phyloP scores from a whole-genome alignment of 306 rosid species.

The Senna siamea region DNA sequence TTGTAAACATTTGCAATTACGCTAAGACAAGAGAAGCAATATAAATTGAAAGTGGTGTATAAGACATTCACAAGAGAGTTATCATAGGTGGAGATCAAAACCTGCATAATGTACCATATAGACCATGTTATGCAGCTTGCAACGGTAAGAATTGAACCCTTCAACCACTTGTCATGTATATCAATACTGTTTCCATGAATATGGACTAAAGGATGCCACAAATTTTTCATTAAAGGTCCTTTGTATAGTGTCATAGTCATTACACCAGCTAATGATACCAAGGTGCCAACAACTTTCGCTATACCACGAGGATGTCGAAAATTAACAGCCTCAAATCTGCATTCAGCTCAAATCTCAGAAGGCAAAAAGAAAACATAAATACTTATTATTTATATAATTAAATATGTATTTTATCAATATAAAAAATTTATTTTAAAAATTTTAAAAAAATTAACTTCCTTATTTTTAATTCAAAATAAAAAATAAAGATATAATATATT shows the following conservation, averaged over 20 bases:
- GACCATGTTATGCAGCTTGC: conserved; percentile 78
- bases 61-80: neutral
- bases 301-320: conserved; percentile 54
- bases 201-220: conserved; percentile 62
- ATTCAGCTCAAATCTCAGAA: conserved; percentile 12
- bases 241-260: conserved; percentile 81
- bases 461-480: too few species aligned
- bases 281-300: conserved; percentile 73
- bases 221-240: conserved; percentile 59
- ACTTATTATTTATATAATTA: too few species aligned
- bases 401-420: too few species aligned
- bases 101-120: conserved; percentile 92
- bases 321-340: conserved; percentile 66
- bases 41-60: neutral
- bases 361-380: neutral
- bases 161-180: conserved; percentile 59
- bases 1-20: too few species aligned
- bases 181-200: conserved; percentile 45
- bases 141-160: conserved; percentile 79
- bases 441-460: too few species aligned
- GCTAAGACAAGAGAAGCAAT: too few species aligned
- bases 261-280: conserved; percentile 74
- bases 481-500: too few species aligned
- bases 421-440: too few species aligned
- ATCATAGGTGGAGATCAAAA: conserved; percentile 28